phyloP scores from a whole-genome alignment of 225 moss, liverwort and hornwort species.

The Sphagnum tenellum region DNA sequence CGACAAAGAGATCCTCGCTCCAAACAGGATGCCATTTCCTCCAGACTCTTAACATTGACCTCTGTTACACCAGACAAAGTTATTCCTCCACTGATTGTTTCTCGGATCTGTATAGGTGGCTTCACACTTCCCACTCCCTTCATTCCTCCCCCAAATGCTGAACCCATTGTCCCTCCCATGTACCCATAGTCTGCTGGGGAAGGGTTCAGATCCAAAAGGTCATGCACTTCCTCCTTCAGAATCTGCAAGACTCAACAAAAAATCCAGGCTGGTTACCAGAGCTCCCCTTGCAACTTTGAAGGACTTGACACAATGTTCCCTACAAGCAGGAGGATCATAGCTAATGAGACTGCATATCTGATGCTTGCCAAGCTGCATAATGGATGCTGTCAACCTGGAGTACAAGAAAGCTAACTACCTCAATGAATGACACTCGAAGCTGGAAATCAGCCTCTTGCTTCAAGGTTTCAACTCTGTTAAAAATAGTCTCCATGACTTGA shows the following conservation, averaged over 20 bases:
- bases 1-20: slow-evolving; percentile 53
- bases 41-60: slow-evolving; percentile 29
- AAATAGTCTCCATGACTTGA: slow-evolving; percentile 45
- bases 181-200: slow-evolving; percentile 14
- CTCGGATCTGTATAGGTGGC: slow-evolving; percentile 46
- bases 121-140: slow-evolving; percentile 23
- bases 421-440: slow-evolving; percentile 49
- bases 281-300: background rate
- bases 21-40: slow-evolving; percentile 44
- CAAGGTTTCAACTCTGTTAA: slow-evolving; percentile 24
- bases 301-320: background rate
- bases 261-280: background rate
- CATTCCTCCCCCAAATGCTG: slow-evolving; percentile 19
- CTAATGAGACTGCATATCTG: too few relatives aligned
- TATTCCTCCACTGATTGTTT: slow-evolving; percentile 46
- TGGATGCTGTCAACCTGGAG: too few relatives aligned
- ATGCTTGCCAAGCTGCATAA: too few relatives aligned
- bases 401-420: slow-evolving; percentile 14
- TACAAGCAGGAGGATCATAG: background rate
- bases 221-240: slow-evolving; percentile 51
- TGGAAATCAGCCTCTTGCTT: slow-evolving; percentile 32
- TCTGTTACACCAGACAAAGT: slow-evolving; percentile 47
- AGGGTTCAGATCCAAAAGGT: slow-evolving; percentile 39
- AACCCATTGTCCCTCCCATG: slow-evolving; percentile 7
- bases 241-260: slow-evolving; percentile 14